Base-by-base conservation (phyloP, 2,329 filamentous ascomycete species). In the Scolecobasidium constrictum region DNA sequence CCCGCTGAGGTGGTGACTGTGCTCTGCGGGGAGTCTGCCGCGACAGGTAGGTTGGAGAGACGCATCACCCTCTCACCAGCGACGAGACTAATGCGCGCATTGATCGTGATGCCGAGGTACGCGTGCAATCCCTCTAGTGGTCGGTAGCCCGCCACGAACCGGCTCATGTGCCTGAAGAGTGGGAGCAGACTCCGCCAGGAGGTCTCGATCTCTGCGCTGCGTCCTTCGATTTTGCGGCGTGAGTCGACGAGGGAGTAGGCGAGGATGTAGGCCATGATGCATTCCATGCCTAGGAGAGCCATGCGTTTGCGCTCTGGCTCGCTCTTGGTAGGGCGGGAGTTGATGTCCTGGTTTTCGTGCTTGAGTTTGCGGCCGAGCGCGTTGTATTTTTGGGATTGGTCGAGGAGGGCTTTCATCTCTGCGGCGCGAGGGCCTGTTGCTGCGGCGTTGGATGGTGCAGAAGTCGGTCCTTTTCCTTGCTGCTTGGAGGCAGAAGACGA, bases 291-390 rank as follows among this genome's bases (percentile, higher is more conserved):
- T 37, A 60, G 63, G 23, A 66, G 56, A 4, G 67, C 66, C 3
- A 54, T 58, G 5, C 54, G 56, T 48, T 62, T 60, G 35, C 55
- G 51, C 19, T 64, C 60, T 16, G 55, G 50, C 28, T 59, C 56
- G 2, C 43, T 55, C 2, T 18, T 19, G 2, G 17, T 7, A 6
- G 6, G 52, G 54, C 15, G 52, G 36, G n/a, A 35, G 33, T 22
- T 23, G 38, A 33, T 38, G 22, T 52, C 40, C 23, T 54, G 52
- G 9, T 48, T 51, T 37, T 49, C 47, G 16, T 69, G 65, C 52
- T 71, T 71, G n/a, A 70, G 53, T 2, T 62, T 57, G 5, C 64
- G 61, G 7, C 66, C 67, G 42, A 66, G 56, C 3, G 51, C 54
- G 28, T 66, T 63, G 35, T 65, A 51, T 22, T 62, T 63, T 39